Evolutionary conservation across 345 rosid genomes (phyloP), one percentile per base, ranked within the genome.

Genomic region (Lumnitzera littorea): DNA sequence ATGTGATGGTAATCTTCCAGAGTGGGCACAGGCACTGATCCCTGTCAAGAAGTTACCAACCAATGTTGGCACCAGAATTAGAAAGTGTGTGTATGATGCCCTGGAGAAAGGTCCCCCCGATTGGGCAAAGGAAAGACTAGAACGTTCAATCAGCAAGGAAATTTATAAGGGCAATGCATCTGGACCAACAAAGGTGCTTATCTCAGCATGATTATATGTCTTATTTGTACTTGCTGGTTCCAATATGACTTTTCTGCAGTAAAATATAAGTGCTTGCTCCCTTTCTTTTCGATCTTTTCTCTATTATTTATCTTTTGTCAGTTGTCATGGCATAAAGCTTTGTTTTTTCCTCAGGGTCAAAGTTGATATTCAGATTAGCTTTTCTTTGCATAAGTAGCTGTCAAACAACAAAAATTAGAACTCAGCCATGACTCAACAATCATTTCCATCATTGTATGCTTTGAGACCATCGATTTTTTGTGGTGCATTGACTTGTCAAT

Each of bases 121-220:
- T 54, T 88, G 97, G 99, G 99, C 97, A 13, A 84, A 72, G 80
- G 72, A 75, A 76, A 84, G 68, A 71, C 76, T 94, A 76, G 95
- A 85, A 62, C 86, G 84, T 78, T 94, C 97, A 60, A 88, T 94
- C 65, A 90, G 99, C 70, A 94, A 94, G 75, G 99, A 79, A 76
- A 83, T 94, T 49, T 94, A 94, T 69, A 94, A 94, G 77, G 99
- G 99, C 78, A 94, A 94, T 80, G 99, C 99, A 31, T 94, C 97
- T 55, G 99, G 99, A 63, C 99, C 99, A 36, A 94, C 99, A 56
- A 94, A 94, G 99, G 98, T 92, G 69, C 56, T 55, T 20, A 49
- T 24, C 55, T 72, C 59, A 60, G 65, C 67, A 65, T 61, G 46
- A 36, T 68, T 17, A 17, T 31, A 13, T 27, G 55, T 51, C 24